Percentiles rank a stretch among this genome's conserved stretches.
phyloP scores from a whole-genome alignment of 2,329 filamentous ascomycete species.

The Trichoderma atrobrunneum region DNA sequence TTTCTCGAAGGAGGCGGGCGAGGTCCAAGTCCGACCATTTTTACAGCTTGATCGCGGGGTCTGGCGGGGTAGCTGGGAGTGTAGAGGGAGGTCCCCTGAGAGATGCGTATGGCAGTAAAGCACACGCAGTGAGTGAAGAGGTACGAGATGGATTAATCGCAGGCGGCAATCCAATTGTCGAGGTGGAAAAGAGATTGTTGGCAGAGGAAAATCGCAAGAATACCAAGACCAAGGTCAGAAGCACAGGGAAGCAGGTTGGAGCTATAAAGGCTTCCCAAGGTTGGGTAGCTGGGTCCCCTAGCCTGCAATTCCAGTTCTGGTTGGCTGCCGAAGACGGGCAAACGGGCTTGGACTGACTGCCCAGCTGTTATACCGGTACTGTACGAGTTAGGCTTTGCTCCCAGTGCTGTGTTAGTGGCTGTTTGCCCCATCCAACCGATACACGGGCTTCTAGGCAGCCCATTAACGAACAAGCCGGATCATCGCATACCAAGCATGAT shows the following conservation, averaged over 20 bases:
- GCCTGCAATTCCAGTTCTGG: neutral
- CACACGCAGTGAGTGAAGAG: neutral
- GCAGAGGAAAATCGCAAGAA: neutral
- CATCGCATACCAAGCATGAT: neutral
- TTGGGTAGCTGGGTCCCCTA: constrained; percentile 1
- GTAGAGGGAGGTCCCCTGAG: neutral
- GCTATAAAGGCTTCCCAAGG: constrained; percentile 8
- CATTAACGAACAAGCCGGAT: neutral
- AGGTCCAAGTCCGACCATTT: constrained; percentile 52
- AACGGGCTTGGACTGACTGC: neutral
- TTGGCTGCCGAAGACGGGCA: constrained; percentile 12
- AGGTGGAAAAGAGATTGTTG: neutral
- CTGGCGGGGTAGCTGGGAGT: constrained; percentile 35
- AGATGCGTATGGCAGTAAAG: neutral
- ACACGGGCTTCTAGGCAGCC: neutral
- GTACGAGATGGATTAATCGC: neutral
- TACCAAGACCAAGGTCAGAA: neutral
- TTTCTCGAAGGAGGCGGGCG: constrained; percentile 55
- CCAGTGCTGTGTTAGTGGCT: neutral
- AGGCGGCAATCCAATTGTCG: neutral
- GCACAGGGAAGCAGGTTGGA: constrained; percentile 4
- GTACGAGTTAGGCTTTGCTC: neutral
- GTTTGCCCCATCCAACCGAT: neutral
- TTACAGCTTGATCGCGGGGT: constrained; percentile 36
- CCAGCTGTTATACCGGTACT: no score